Percentiles rank a stretch among this genome's conserved stretches.
Conservation (phyloP, 2,329 filamentous ascomycete species). For the Elsinoe ampelina region DNA sequence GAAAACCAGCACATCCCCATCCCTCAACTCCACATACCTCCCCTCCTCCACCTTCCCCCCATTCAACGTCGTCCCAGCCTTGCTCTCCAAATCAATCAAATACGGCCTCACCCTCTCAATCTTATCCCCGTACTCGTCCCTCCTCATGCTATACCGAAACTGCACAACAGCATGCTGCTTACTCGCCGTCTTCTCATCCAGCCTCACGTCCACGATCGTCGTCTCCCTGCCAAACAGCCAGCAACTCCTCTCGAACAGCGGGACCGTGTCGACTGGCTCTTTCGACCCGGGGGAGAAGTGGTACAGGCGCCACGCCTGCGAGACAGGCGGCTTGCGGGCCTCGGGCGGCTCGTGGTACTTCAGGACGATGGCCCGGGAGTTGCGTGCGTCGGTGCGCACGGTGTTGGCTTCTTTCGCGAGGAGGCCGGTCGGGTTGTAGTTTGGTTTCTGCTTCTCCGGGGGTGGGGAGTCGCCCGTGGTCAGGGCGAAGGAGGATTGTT, state of each 20-base stretch:
- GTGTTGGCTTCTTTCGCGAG: conserved; percentile 84
- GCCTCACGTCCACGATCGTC: conserved; percentile 68
- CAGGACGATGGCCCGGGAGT: conserved; percentile 42
- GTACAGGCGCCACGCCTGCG: conserved; percentile 79
- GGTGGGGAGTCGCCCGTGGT: conserved; percentile 20
- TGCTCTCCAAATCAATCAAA: conserved; percentile 85
- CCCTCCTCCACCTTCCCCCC: conserved; percentile 62
- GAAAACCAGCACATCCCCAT: conserved; percentile 84
- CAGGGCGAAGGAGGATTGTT: conserved; percentile 35
- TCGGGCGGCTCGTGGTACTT: conserved; percentile 96
- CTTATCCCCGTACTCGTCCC: conserved; percentile 79
- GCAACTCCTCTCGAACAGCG: conserved; percentile 67
- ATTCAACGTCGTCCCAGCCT: conserved; percentile 82
- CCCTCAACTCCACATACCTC: conserved; percentile 74
- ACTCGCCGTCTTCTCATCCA: conserved; percentile 86
- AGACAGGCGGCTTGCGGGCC: conserved; percentile 73
- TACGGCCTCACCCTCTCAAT: conserved; percentile 66
- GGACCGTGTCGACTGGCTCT: conserved; percentile 72
- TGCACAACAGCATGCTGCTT: conserved; percentile 95
- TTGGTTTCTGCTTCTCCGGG: conserved; percentile 72
- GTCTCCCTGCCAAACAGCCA: conserved; percentile 83
- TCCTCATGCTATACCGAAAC: conserved; percentile 75
- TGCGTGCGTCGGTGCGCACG: conserved; percentile 55
- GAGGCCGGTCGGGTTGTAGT: conserved; percentile 69
- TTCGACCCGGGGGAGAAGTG: conserved; percentile 68